Percentiles rank a stretch among this genome's conserved stretches.
These are phyloP conservation scores for Geranium rotundifolium DNA, from an alignment of 345 rosid genomes.

Conservation along the genomic window DNA sequence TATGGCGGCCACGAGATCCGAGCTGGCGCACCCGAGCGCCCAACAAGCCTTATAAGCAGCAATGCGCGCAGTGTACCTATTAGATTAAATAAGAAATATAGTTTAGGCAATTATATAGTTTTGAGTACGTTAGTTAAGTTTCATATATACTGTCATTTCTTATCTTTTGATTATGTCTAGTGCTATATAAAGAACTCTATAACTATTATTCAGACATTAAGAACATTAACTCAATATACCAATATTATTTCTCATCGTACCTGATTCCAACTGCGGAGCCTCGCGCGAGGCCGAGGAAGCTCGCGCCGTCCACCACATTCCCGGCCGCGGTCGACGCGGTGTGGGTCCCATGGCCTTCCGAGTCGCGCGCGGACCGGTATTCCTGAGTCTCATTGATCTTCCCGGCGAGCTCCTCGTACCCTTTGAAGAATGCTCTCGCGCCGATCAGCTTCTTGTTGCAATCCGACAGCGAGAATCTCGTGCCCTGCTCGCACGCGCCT, in stretches of 20 bases:
- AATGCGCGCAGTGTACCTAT: slow-evolving; percentile 51
- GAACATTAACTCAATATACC: too few species aligned
- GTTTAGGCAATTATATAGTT: too few species aligned
- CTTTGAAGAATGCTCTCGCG: slow-evolving; percentile 50
- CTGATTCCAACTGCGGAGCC: slow-evolving; percentile 62
- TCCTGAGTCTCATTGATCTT: slow-evolving; percentile 38
- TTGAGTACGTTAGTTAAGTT: too few species aligned
- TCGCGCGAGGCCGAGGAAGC: slow-evolving; percentile 39
- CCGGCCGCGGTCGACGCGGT: slow-evolving; percentile 82
- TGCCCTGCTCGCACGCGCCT: slow-evolving; percentile 58
- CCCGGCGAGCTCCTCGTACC: slow-evolving; percentile 39
- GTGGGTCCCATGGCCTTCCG: slow-evolving; percentile 76
- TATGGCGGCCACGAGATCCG: slow-evolving; percentile 60
- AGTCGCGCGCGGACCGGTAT: slow-evolving; percentile 57
- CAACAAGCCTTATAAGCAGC: slow-evolving; percentile 73
- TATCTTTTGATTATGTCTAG: too few species aligned
- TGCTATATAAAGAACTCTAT: too few species aligned
- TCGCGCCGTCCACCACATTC: slow-evolving; percentile 28
- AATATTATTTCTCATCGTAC: too few species aligned
- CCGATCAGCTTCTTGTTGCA: slow-evolving; percentile 79
- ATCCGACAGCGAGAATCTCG: slow-evolving; percentile 37
- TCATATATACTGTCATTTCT: too few species aligned
- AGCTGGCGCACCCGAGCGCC: slow-evolving; percentile 42
- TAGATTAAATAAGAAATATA: too few species aligned
- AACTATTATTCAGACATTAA: too few species aligned